Conservation (phyloP, 2,329 filamentous ascomycete genomes). For the Monosporascus cannonballus region DNA sequence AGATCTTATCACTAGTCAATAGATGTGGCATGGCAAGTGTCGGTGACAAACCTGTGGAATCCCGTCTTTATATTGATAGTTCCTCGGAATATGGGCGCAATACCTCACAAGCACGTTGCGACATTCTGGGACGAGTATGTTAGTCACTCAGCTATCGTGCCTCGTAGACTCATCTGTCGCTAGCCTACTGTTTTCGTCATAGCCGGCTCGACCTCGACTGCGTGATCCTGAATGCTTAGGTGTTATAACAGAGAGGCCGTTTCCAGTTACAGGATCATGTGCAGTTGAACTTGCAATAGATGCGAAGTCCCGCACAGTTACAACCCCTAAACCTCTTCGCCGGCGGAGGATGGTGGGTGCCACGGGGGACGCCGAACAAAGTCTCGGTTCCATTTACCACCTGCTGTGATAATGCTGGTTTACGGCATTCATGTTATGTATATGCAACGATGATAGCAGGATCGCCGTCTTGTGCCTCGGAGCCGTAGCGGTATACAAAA, state of each 20-base stretch:
- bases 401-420: too few relatives aligned
- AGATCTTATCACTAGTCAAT: conserved; percentile 27
- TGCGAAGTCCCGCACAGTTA: not conserved
- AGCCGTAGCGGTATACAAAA: too few relatives aligned
- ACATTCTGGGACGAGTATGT: conserved; percentile 28
- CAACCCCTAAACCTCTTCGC: not conserved
- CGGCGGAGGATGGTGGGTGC: not conserved
- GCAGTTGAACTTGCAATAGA: not conserved
- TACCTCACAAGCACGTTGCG: conserved; percentile 39
- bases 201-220: conserved; percentile 17
- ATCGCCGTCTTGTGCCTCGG: too few relatives aligned
- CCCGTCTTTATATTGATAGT: conserved; percentile 40
- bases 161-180: not conserved
- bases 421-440: too few relatives aligned
- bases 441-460: too few relatives aligned
- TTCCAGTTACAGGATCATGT: not conserved
- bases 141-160: not conserved
- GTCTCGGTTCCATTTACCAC: too few relatives aligned
- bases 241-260: not conserved
- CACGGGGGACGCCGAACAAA: not conserved
- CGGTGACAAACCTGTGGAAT: conserved; percentile 29
- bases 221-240: conserved; percentile 16
- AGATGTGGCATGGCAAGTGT: not conserved
- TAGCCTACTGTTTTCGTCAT: conserved; percentile 22
- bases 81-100: conserved; percentile 37